Conservation (phyloP, 75 land plant species). For the Pseudotsuga menziesii region DNA sequence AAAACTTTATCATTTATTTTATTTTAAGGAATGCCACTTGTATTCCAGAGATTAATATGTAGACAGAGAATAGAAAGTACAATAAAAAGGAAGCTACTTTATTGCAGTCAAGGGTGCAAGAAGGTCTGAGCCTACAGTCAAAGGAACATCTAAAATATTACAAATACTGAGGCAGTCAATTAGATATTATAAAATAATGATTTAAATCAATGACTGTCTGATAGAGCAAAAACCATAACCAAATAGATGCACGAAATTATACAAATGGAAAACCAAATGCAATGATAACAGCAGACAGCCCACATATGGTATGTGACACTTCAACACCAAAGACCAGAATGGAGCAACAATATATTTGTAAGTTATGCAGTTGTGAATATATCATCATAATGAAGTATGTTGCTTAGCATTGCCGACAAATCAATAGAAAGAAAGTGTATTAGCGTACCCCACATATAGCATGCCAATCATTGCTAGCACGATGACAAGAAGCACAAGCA, state of each 20-base stretch:
- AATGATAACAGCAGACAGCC: neutral
- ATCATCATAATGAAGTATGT: neutral
- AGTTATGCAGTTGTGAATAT: neutral
- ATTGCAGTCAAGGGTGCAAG: no score
- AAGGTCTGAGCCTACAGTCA: no score
- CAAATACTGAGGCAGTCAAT: neutral
- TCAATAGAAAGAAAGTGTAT: neutral
- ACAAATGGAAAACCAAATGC: neutral
- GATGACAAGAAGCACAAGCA: slow-evolving; percentile 31
- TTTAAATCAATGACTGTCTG: neutral
- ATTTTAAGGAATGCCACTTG: no score
- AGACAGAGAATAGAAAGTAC: no score
- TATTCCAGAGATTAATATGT: no score
- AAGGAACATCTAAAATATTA: no score
- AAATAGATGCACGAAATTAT: neutral
- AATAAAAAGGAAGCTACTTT: no score
- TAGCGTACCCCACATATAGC: slow-evolving; percentile 34
- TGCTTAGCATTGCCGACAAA: neutral
- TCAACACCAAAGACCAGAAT: neutral
- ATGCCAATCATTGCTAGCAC: slow-evolving; percentile 33
- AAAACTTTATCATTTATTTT: no score
- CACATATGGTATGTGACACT: neutral
- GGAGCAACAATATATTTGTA: neutral
- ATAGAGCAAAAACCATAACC: neutral
- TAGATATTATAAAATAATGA: neutral